Evolutionary conservation across 768 basidiomycete species (phyloP), one percentile per base, ranked within the genome.

Genomic region (Psilocybe cyanescens): DNA sequence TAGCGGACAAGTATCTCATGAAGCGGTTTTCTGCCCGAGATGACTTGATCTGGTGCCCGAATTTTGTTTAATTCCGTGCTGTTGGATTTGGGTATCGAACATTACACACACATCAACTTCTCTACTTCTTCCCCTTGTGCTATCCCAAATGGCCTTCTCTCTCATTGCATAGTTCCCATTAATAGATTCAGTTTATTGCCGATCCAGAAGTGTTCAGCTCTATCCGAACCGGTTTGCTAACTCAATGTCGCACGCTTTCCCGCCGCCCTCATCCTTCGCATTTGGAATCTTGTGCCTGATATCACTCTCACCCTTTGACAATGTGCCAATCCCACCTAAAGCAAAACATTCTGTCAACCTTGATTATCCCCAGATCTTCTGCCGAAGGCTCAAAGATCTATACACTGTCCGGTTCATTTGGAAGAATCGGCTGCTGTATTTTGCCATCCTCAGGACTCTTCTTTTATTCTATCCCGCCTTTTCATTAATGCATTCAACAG

Each of bases 331-430:
- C 62, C 62, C 51, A 65, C 61, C 60, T 65, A 67, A 69, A 64
- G 57, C 60, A 68, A 65, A 68, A 65, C 64, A 68, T 64, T 65
- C 67, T 69, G 68, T 69, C 68, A 67, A 67, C 61, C 66, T 69
- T 67, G 64, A 67, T 65, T 69, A 57, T 29, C 66, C 37, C 63
- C 62, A 67, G 68, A 61, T 65, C 66, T 59, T 55, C 59, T 61
- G 59, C 66, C 61, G 57, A 57, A 64, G 60, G 50, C 39, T 24
- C 19, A 54, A 33, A 54, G 57, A 58, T 61, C 54, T 39, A 29
- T 62, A n/a, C 47, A 29, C 56, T 50, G 33, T 46, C 49, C 35
- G 39, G 44, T 45, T 46, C 41, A 4, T 19, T 49, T 66, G 62
- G 65, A 63, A 66, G 53, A 30, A 48, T 57, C 56, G 59, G 64